Evolutionary conservation across 176 grass and related monocot species (phyloP), one percentile per base, ranked within the genome.

Genomic region (Oryza longistaminata): DNA sequence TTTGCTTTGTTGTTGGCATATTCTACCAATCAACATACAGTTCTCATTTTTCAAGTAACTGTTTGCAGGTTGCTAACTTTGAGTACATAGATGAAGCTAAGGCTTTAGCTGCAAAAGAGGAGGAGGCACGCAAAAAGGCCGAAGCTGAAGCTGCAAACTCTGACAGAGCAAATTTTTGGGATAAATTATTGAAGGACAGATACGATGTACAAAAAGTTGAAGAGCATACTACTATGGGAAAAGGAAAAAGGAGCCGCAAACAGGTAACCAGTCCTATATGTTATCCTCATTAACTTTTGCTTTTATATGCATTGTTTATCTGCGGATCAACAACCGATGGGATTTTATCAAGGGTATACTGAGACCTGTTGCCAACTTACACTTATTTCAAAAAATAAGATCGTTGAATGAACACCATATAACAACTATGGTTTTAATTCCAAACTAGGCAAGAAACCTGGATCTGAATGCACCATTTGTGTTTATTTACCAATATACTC

Each of bases 241-340:
- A 99, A 87, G 97, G 97, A 64, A 99, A 99, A 94, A 92, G 97
- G 83, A 96, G 93, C 82, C 93, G 97, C 71, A 99, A 99, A 82
- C 97, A 99, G 84, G 97, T 96, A 89, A 61, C 35, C 25, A 24
- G 65, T 82, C 53, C n/a, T 74, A 40, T 53, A 29, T 49, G 39
- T 66, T 64, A 48, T 78, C 39, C 39, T 70, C 16, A 29, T 70
- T 62, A 79, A 73, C 16, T 52, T 82, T 49, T 16, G 8, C 16
- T 31, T 58, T 60, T 7, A 89, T 85, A 19, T 71, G 7, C 31
- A 64, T 82, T 90, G 46, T 71, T 86, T 31, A 64, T 80, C 62
- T 84, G 7, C n/a, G 52, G 16, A n/a, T 83, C 45, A 26, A 64
- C 33, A 44, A 8, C 17, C 17, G 13, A 17, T 31, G 3, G 3